Conservation (phyloP, 73 alveolate species). For the Uronychia binucleata region DNA sequence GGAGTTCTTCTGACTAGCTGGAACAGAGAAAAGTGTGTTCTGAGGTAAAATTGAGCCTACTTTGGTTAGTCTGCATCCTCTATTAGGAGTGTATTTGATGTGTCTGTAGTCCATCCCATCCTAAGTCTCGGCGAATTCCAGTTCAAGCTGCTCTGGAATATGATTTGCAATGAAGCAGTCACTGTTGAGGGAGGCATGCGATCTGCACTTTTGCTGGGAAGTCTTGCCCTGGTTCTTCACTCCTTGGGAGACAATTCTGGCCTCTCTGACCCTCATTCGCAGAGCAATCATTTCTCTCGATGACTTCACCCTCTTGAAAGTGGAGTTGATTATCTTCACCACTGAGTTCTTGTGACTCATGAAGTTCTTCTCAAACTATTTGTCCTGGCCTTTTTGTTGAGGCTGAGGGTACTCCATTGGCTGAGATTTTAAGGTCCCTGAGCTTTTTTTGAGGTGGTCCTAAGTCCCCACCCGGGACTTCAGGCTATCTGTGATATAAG, state of each 20-base stretch:
- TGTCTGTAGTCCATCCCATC: too few relatives aligned
- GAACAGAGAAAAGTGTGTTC: neutral
- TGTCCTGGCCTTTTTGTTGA: too few relatives aligned
- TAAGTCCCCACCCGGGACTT: too few relatives aligned
- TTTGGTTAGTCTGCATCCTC: too few relatives aligned
- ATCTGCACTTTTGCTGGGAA: neutral
- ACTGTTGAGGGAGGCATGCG: neutral
- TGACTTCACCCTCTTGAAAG: slow-evolving; percentile 21
- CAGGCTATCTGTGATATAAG: too few relatives aligned
- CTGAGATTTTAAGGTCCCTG: too few relatives aligned
- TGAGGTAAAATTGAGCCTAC: neutral
- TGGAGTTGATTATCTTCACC: slow-evolving; percentile 19
- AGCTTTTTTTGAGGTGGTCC: too few relatives aligned
- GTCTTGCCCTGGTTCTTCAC: slow-evolving; percentile 6
- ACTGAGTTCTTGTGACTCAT: slow-evolving; percentile 31
- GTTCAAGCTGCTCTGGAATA: neutral
- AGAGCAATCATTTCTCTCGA: slow-evolving; percentile 6
- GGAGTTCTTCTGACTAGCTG: neutral
- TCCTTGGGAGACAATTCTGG: too few relatives aligned
- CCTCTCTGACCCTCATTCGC: slow-evolving; percentile 4
- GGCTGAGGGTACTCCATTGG: too few relatives aligned
- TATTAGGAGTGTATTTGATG: too few relatives aligned
- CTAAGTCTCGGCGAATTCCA: neutral
- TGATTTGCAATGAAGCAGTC: neutral
- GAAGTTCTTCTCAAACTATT: slow-evolving; percentile 12